Evolutionary conservation across 768 basidiomycete species (phyloP), one percentile per base, ranked within the genome.

Genomic region (Boletus rufocinnamomeus): DNA sequence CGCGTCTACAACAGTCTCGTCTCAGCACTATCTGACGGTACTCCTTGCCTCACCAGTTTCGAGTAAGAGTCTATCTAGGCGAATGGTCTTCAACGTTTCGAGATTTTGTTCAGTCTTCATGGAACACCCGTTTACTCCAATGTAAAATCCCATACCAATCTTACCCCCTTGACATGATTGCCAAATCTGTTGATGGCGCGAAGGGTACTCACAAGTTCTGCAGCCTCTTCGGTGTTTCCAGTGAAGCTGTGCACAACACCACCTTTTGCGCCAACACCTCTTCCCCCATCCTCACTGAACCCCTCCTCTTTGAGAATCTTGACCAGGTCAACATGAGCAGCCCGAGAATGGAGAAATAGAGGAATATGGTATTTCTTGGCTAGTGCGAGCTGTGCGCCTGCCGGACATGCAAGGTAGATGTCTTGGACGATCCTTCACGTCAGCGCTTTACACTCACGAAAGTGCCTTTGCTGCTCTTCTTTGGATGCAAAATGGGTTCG

Each of bases 191-290:
- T 52, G 28, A 43, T 4, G 19, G 32, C 19, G n/a, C 2, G 43
- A n/a, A 40, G 38, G 32, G n/a, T 32, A 71, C 84, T 66, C 57
- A 90, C 88, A 47, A 90, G 73, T 66, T 93, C 90, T 9, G 69
- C 64, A 16, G 81, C 83, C 67, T 94, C 90, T 38, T 78, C 80
- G 4, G 66, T 66, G 0, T 80, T 80, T 5, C 92, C 92, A 0
- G 91, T 91, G 72, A 91, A 91, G 60, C 88, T 89, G 67, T 93
- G 92, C 4, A 92, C 89, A 23, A 93, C 91, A 1, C 91, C 91
- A 4, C 89, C 86, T 23, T 76, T 78, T 19, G 78, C 84, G 41
- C 86, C 89, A 56, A 82, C 74, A 30, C 69, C 72, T 58, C 68
- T 71, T 4, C 87, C 87, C 30, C 86, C 82, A 63, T 83, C 71